Base-by-base conservation (phyloP, 345 rosid species). In the Moricandia moricandioides region DNA sequence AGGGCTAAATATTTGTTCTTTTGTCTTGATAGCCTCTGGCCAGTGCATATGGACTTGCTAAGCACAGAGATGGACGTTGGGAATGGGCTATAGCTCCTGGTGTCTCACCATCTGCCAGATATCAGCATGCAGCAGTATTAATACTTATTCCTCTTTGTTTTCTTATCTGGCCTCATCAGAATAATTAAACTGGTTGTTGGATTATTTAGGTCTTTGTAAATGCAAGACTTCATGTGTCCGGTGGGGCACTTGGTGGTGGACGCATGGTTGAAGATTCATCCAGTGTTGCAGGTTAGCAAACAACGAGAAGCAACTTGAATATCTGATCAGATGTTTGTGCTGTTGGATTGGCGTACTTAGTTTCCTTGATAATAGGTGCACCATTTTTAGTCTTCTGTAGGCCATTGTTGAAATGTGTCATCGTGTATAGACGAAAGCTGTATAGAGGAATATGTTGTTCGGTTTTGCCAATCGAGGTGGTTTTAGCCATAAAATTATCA, bases 41-140 rank as follows among this genome's bases (percentile, higher is more conserved):
- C 37, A 92, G 93, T 80, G 97, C 97, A 49, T 92, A 92, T 85
- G 97, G 97, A 79, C 96, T 92, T 84, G 97, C 97, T 17, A 92
- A 90, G 84, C 97, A 92, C 65, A 88, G 97, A 79, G 97, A 92
- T 81, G 97, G 97, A 63, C 97, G 97, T 45, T 92, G 97, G 97
- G 97, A 92, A 80, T 92, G 97, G 97, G 97, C 97, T 76, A 92
- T 92, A 73, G 97, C 97, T 76, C 97, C 97, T 69, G 97, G 97
- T 79, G 96, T 92, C 39, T 90, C 97, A 37, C 97, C 97, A 37
- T 92, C 97, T 79, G 81, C 96, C 62, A 90, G 97, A 92, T 92
- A 92, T 83, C 97, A 92, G 78, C 97, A 92, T 85, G 97, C 97
- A 79, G 96, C 97, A 29, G 97, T 92, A 83, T 60, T 96, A 63